Percentiles rank a stretch among this genome's conserved stretches.
Conservation (phyloP, 345 rosid species). For the Clausena lansium region DNA sequence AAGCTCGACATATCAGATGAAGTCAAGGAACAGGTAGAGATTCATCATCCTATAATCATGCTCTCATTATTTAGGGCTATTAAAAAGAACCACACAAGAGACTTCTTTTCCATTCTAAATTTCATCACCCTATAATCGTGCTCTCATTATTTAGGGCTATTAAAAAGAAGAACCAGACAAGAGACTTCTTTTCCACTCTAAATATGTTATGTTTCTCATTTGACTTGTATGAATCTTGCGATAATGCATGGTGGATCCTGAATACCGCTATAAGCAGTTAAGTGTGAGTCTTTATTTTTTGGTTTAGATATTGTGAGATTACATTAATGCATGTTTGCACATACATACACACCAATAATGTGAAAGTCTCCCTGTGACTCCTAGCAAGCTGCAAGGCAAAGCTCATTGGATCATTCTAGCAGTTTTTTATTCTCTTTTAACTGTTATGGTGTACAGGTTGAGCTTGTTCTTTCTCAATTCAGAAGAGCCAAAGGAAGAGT, state of each 20-base stretch:
- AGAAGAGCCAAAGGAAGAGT: conserved; percentile 85
- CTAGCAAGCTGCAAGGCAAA: neutral
- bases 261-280: neutral
- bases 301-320: neutral
- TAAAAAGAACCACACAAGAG: no score
- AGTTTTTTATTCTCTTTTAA: conserved; percentile 8
- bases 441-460: conserved; percentile 49
- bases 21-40: conserved; percentile 90
- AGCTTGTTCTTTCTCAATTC: conserved; percentile 85
- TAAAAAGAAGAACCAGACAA: neutral
- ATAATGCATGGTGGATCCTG: conserved; percentile 1
- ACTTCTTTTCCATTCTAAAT: no score
- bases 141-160: neutral
- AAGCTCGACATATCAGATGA: conserved; percentile 90
- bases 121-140: neutral
- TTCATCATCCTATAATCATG: neutral
- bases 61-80: neutral
- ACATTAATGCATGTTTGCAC: neutral
- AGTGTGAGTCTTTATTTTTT: neutral
- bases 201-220: conserved; percentile 2
- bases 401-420: neutral
- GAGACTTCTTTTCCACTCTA: neutral
- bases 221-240: neutral
- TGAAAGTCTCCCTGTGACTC: neutral
- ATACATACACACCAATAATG: neutral